Conservation (phyloP, 2,329 filamentous ascomycete species). For the Fusarium nematophilum region DNA sequence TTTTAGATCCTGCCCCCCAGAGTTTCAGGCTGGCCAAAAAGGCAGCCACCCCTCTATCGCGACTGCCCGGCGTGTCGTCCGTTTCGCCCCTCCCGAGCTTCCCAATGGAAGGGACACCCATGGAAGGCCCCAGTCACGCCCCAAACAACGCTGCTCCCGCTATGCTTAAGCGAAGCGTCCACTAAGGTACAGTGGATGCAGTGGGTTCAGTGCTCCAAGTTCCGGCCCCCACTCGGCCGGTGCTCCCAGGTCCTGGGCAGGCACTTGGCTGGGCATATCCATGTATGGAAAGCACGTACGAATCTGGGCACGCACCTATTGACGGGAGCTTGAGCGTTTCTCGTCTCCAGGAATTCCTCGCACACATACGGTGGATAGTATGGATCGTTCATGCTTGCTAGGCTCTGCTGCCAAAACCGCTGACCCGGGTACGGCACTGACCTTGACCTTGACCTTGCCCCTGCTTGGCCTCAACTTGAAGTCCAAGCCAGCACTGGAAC, state of each 20-base stretch:
- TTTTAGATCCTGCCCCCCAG: conserved; percentile 37
- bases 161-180: conserved; percentile 44
- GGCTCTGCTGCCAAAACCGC: conserved; percentile 16
- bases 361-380: background rate
- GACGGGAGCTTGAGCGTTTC: conserved; percentile 22
- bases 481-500: conserved; percentile 16
- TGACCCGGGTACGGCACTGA: conserved; percentile 38
- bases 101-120: background rate
- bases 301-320: background rate
- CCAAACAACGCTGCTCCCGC: conserved; percentile 42
- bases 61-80: conserved; percentile 28
- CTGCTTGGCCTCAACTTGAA: conserved; percentile 27
- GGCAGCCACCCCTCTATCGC: conserved; percentile 35
- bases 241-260: too few relatives aligned
- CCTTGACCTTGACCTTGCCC: conserved; percentile 29
- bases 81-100: conserved; percentile 16
- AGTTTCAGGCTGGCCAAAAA: conserved; percentile 45
- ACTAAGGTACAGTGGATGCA: conserved; percentile 21
- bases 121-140: conserved; percentile 29
- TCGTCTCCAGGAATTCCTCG: conserved; percentile 17
- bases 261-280: background rate
- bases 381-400: conserved; percentile 17
- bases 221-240: conserved; percentile 8
- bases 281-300: background rate
- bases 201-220: background rate